Evolutionary conservation across 192 early-diverging fungal species (phyloP), one percentile per base, ranked within the genome.

Genomic region (Coemansia sp.): DNA sequence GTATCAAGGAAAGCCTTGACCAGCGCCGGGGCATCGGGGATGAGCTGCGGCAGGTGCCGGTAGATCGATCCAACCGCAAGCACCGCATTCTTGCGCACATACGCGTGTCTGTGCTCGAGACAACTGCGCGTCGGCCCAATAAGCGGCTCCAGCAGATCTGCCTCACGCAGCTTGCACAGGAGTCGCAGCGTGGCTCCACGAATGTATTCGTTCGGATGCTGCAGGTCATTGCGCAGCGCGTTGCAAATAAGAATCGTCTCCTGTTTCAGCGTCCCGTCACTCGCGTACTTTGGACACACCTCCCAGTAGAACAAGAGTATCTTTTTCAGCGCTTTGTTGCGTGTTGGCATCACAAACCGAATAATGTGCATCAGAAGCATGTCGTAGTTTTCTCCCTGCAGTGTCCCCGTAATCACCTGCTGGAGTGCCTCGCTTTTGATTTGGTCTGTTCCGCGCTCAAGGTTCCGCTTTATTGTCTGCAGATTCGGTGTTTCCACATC

Each of bases 141-240:
- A 41, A 97, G 85, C 9, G 97, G 97, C 79, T 98, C 96, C 9
- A 99, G 86, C 39, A 99, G 74, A 75, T 99, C 97, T 16, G 92
- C 88, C 70, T 99, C 97, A 58, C 90, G 88, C 66, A 99, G 86
- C 79, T 98, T 98, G 87, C 94, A 94, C 67, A 99, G 83, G 76
- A 97, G 94, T 26, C 97, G 90, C 64, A 99, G 88, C 39, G 93
- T 97, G 4, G 88, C 88, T 18, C 96, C 97, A 63, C 97, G 88
- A 68, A 99, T 94, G 71, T 92, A 99, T 86, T 99, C 97, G 83
- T 99, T 99, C 47, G 97, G 95, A 77, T 98, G 96, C 81, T 95
- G 94, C 38, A 99, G 82, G 78, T 99, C 98, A 62, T 95, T 97
- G 77, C 93, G 86, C 60, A 98, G 79, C 42, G 95, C 92, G 75